These are phyloP conservation scores for Artomyces pyxidatus DNA, from an alignment of 768 basidiomycete genomes.

Conservation along the genomic window DNA sequence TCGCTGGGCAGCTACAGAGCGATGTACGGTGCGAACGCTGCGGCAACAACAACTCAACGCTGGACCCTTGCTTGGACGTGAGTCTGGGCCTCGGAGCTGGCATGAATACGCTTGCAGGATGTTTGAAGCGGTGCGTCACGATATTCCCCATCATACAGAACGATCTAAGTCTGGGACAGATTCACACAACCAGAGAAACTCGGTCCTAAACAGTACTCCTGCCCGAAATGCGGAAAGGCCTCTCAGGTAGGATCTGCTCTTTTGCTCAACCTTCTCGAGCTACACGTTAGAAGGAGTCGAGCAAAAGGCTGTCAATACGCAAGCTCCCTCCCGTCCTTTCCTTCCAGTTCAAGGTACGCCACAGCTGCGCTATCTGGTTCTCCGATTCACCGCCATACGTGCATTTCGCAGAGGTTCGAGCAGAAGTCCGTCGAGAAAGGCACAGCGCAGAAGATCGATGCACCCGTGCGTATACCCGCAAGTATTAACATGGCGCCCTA, in stretches of 20 bases:
- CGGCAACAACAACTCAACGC: constrained; percentile 63
- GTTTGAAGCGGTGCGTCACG: constrained; percentile 55
- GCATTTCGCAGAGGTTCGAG: constrained; percentile 69
- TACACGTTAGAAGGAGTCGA: constrained; percentile 49
- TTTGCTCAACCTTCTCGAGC: constrained; percentile 3
- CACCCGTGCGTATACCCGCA: constrained; percentile 74
- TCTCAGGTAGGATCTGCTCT: constrained; percentile 38
- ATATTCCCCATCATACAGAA: constrained; percentile 1
- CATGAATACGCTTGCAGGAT: constrained; percentile 61
- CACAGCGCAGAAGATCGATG: constrained; percentile 78
- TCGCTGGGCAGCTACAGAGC: constrained; percentile 79
- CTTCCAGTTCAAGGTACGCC: constrained; percentile 85
- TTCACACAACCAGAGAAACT: constrained; percentile 84
- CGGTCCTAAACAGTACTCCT: constrained; percentile 75
- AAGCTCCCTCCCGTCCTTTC: constrained; percentile 85
- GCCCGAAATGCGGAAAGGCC: constrained; percentile 70
- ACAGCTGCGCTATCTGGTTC: neutral
- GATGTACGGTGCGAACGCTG: constrained; percentile 88
- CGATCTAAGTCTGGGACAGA: constrained; percentile 29
- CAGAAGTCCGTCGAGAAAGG: constrained; percentile 70
- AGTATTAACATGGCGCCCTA: constrained; percentile 84
- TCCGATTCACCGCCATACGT: neutral
- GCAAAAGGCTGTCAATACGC: constrained; percentile 77
- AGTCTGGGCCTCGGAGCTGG: constrained; percentile 70
- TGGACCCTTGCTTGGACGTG: constrained; percentile 88